Percentiles rank a stretch among this genome's conserved stretches.
Conservation (phyloP, 2,329 filamentous ascomycete genomes). For the Scedosporium dehoogii region DNA sequence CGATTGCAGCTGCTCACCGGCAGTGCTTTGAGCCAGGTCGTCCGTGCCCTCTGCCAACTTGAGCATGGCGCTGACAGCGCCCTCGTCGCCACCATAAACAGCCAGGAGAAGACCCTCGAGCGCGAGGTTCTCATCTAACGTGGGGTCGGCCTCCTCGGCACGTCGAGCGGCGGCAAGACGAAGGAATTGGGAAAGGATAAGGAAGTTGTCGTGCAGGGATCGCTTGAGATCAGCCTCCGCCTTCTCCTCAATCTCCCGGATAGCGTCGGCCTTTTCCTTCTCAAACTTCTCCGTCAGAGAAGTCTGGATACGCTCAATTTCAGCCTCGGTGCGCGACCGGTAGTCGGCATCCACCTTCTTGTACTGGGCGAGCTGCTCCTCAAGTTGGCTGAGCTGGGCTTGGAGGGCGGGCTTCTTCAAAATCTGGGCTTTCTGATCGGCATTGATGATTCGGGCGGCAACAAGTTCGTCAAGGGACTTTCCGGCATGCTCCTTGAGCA, state of each 20-base stretch:
- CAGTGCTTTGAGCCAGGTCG: conserved; percentile 56
- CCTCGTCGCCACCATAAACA: conserved; percentile 69
- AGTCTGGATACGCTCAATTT: conserved; percentile 53
- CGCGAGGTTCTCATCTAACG: conserved; percentile 64
- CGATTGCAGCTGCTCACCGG: conserved; percentile 53
- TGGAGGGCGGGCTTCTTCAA: conserved; percentile 67
- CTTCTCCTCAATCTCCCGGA: conserved; percentile 44
- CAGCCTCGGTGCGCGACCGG: conserved; percentile 46
- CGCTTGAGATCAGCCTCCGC: conserved; percentile 42
- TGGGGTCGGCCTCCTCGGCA: conserved; percentile 55
- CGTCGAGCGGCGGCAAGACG: conserved; percentile 68
- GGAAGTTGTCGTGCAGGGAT: conserved; percentile 52
- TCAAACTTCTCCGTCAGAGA: conserved; percentile 38
- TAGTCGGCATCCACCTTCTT: conserved; percentile 69
- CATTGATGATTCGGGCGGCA: conserved; percentile 62
- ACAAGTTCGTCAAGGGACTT: conserved; percentile 68
- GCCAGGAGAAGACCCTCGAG: conserved; percentile 71
- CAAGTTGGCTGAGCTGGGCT: conserved; percentile 56
- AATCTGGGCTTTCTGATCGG: conserved; percentile 68
- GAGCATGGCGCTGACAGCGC: conserved; percentile 63
- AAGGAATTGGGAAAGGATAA: conserved; percentile 70
- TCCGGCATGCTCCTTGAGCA: conserved; percentile 59
- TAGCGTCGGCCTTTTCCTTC: conserved; percentile 43
- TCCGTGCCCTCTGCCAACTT: conserved; percentile 66
- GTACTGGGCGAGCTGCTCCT: conserved; percentile 65